Base-by-base conservation (phyloP, 345 rosid genomes). In the Acer yangbiense region DNA sequence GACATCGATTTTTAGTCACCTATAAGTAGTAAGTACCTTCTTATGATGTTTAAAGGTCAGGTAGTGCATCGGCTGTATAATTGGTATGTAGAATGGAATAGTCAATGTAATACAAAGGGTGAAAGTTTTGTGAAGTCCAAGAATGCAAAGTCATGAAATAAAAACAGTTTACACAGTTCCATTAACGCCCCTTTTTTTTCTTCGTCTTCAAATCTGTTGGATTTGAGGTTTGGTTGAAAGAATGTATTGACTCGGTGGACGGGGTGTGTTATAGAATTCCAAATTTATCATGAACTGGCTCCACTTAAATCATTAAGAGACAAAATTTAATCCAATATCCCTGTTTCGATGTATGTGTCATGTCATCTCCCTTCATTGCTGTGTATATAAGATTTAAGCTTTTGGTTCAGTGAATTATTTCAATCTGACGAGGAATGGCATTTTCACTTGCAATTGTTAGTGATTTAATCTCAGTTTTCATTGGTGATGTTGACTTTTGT, bases 381-480 rank as follows among this genome's bases (percentile, higher is more conserved):
- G 8, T 73, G 0, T 60, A 11, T 55, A 55, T 23, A 71, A 18
- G 13, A 41, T 13, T 58, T 72, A 35, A 41, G 39, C 20, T 41
- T 58, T 72, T 39, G n/a, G 65, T 43, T 21, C 7, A 9, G 65
- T 58, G 65, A n/a, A 39, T 68, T 32, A 18, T 72, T 50, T 58
- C 54, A 58, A 35, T 58, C 27, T n/a, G 20, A 20, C 27, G 73
- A 60, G 54, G 20, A 21, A 7, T 41, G 21, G 17, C 27, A 9
- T 54, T 43, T 73, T 61, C 17, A 61, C 35, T 14, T 60, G 1
- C 55, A 60, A 41, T 1, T 72, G 52, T 39, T 61, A 9, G 21
- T 60, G 48, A 29, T 55, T n/a, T 55, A 48, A 20, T 55, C 29
- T 25, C 9, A 65, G 71, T 66, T 73, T 75, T 43, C 39, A 48